Conservation (phyloP, 2,329 filamentous ascomycete genomes). For the Stachybotrys elegans region DNA sequence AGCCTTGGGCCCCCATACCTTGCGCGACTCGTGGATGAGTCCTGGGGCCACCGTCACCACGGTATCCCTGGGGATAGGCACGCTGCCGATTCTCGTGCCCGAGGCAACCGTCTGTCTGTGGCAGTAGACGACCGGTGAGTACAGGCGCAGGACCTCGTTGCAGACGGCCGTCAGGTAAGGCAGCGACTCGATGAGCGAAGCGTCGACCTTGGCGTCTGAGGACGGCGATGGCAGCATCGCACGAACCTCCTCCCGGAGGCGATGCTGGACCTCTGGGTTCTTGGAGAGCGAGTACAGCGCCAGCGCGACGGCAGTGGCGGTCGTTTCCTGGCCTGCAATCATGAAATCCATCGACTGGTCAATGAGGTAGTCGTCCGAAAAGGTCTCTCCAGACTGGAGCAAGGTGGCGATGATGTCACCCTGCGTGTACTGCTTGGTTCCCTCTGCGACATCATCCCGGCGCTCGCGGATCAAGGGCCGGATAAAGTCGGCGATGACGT, state of each 20-base stretch:
- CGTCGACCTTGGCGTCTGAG: neutral
- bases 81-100: neutral
- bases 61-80: neutral
- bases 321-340: constrained; percentile 2
- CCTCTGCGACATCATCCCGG: constrained; percentile 3
- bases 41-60: constrained; percentile 1
- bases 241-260: constrained; percentile 1
- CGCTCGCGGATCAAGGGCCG: constrained; percentile 10
- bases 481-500: constrained; percentile 9
- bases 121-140: constrained; percentile 6
- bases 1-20: constrained; percentile 1
- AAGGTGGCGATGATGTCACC: constrained; percentile 10
- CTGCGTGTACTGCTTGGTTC: constrained; percentile 5
- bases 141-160: constrained; percentile 8
- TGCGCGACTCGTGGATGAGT: constrained; percentile 2
- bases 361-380: constrained; percentile 10
- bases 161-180: constrained; percentile 7
- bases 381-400: constrained; percentile 8
- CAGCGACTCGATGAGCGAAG: constrained; percentile 6
- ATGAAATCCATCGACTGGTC: constrained; percentile 5
- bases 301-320: constrained; percentile 1
- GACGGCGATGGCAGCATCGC: constrained; percentile 1
- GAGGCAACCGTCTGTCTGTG: neutral
- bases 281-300: constrained; percentile 1
- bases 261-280: neutral